Conservation (phyloP, 805 yeast species). For the Lipomyces yamadae region DNA sequence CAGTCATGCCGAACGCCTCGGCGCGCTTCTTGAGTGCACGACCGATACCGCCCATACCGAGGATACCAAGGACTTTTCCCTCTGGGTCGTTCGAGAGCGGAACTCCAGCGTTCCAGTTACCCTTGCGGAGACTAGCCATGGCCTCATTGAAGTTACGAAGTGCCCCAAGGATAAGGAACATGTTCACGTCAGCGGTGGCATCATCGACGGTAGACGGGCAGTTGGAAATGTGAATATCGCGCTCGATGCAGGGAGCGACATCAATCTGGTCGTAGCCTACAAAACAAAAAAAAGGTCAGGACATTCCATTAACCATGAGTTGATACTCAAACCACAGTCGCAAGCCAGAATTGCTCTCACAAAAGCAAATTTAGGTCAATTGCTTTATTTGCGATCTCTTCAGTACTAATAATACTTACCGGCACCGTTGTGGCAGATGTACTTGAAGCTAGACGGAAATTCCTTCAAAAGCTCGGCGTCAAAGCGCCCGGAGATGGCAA, state of each 20-base stretch:
- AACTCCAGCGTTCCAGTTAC: slow-evolving; percentile 66
- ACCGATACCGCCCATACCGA: slow-evolving; percentile 92
- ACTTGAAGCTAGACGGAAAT: slow-evolving; percentile 59
- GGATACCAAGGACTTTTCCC: slow-evolving; percentile 75
- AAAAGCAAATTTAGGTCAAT: neutral
- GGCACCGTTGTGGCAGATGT: slow-evolving; percentile 70
- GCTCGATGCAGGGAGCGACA: slow-evolving; percentile 55
- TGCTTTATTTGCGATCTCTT: neutral
- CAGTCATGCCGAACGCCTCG: slow-evolving; percentile 77
- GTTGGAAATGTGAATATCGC: slow-evolving; percentile 66
- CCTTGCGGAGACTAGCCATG: slow-evolving; percentile 56
- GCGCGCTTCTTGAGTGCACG: slow-evolving; percentile 74
- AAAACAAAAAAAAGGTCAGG: neutral
- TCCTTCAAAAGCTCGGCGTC: slow-evolving; percentile 63
- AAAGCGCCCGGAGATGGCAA: slow-evolving; percentile 62
- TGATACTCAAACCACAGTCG: no score
- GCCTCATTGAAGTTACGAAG: slow-evolving; percentile 71
- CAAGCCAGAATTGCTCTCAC: neutral
- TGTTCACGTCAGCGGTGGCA: slow-evolving; percentile 75
- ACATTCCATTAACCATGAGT: neutral
- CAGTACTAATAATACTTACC: slow-evolving; percentile 46
- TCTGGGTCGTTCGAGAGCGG: slow-evolving; percentile 75
- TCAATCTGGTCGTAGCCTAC: slow-evolving; percentile 68
- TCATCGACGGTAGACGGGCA: slow-evolving; percentile 69
- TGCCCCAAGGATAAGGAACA: slow-evolving; percentile 64